Evolutionary conservation across 1,284 basidiomycete species (phyloP), one percentile per base, ranked within the genome.

Genomic region (Microbotryum scabiosae): DNA sequence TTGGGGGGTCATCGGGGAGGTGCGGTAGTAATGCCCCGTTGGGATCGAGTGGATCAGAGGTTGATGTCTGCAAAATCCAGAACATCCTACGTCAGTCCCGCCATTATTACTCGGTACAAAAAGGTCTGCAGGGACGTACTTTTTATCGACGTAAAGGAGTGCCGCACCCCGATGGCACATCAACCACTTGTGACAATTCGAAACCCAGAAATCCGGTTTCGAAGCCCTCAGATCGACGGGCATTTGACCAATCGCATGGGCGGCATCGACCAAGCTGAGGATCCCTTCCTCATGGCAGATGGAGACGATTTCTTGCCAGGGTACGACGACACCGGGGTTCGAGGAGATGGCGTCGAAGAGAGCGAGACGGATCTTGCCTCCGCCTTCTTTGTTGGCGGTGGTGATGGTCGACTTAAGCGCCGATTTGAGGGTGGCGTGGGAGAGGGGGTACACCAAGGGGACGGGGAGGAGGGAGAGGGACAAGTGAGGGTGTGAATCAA

Each of bases 161-260:
- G 75, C 75, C 5, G 65, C 67, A 12, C 72, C 71, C 0, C 73
- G 61, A 21, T 73, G 72, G 8, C 69, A 71, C 10, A 69, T 66
- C 14, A 72, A 44, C 73, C 73, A 72, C 30, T 72, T 73, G 60
- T 72, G 72, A 45, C 53, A 62, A 56, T 72, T 73, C 25, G 63
- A 64, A 18, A 67, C 57, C 57, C 71, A 76, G 50, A 74, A 75
- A 54, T 76, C 75, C 0, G 75, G 75, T 30, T 73, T 64, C 3
- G 64, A 54, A 5, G 53, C 41, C 4, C 57, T 36, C 1, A 76
- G 58, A 51, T 73, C 65, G 8, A 75, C 54, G 2, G 67, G 64
- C 21, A 71, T 66, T 56, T 76, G 75, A 0, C 75, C 75, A 8
- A 75, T 70, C 4, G 71, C 68, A 56, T 76, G 75, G 0, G 75